Evolutionary conservation across 192 early-diverging fungal genomes (phyloP).

Genomic region (Powellomyces hirtus): DNA sequence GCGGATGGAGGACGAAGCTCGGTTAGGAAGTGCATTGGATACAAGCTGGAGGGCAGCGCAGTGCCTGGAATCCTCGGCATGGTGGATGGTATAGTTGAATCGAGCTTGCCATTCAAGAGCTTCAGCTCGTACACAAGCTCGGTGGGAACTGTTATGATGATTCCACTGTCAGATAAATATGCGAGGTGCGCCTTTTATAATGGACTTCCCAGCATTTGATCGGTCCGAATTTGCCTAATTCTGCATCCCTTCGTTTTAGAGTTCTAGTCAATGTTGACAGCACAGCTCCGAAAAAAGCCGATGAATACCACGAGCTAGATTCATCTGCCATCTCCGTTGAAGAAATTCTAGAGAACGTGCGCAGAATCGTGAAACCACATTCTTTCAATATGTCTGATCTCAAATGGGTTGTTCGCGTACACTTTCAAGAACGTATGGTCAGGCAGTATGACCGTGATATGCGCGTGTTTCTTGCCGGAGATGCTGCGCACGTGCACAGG

Average conservation of each 20-base stretch:
- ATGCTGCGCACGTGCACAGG: slow-evolving; percentile 1
- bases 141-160: background rate
- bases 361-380: no score
- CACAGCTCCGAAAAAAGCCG: no score
- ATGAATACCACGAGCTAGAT: no score
- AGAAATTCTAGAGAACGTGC: no score
- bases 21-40: background rate
- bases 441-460: background rate
- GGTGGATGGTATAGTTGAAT: background rate
- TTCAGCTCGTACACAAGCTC: background rate
- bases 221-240: no score
- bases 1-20: background rate
- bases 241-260: no score
- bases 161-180: no score
- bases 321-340: background rate
- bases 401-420: background rate
- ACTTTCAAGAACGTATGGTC: background rate
- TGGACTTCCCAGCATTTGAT: no score
- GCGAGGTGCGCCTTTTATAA: no score
- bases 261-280: no score
- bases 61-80: background rate
- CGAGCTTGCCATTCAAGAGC: background rate
- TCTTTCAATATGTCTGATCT: background rate
- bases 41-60: background rate
- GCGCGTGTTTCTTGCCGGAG: background rate